Evolutionary conservation across 2,329 filamentous ascomycete genomes (phyloP).

Genomic region (Akanthomyces dipterigenus): DNA sequence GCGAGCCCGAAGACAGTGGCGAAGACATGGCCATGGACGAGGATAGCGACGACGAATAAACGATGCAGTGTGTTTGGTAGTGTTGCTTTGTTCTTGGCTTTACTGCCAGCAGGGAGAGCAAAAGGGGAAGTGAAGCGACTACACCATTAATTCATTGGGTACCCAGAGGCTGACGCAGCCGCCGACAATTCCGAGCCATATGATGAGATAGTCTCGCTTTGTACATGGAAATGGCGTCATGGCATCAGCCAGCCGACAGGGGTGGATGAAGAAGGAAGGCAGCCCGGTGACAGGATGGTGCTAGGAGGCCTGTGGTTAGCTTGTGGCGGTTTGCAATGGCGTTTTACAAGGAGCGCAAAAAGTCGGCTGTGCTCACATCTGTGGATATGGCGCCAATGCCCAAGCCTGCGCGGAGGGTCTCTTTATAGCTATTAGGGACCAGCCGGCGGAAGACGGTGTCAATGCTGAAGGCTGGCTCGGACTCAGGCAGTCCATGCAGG

Average conservation of each 20-base stretch:
- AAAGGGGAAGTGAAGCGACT: constrained; percentile 17
- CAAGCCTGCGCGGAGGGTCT: constrained; percentile 46
- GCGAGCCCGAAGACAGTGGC: constrained; percentile 59
- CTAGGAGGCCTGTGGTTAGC: constrained; percentile 33
- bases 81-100: neutral
- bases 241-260: constrained; percentile 79
- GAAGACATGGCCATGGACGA: constrained; percentile 64
- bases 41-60: constrained; percentile 65
- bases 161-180: constrained; percentile 72
- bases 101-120: neutral
- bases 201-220: constrained; percentile 66
- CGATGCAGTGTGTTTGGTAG: constrained; percentile 5
- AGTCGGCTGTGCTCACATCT: constrained; percentile 51
- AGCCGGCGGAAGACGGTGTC: constrained; percentile 65
- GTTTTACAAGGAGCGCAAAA: constrained; percentile 7
- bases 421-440: constrained; percentile 60
- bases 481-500: constrained; percentile 49
- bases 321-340: no score
- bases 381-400: constrained; percentile 70
- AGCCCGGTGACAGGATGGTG: constrained; percentile 76
- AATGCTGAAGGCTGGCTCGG: constrained; percentile 52
- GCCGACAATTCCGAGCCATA: constrained; percentile 87
- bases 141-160: constrained; percentile 58
- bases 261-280: constrained; percentile 86
- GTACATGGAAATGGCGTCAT: constrained; percentile 60